A percentile compares a stretch with the other conserved stretches of the same genome.
These are phyloP conservation scores for Mimosa bimucronata DNA, from an alignment of 306 rosid genomes.

Conservation along the genomic window DNA sequence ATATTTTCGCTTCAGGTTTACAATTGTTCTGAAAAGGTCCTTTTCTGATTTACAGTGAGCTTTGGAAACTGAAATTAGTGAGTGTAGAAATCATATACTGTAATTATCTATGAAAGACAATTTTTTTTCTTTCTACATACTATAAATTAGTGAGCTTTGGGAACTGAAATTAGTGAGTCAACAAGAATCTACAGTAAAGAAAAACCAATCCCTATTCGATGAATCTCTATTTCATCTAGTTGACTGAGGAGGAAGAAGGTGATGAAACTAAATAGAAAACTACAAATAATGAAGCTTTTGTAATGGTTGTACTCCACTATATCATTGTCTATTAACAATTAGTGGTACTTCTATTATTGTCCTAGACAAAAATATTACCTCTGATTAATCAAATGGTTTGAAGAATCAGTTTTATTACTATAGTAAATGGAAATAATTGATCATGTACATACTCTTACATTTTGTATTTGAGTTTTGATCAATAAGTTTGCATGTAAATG, in stretches of 20 bases:
- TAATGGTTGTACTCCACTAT: no score
- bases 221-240: constrained; percentile 40
- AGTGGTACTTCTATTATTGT: not conserved
- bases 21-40: no score
- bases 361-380: not conserved
- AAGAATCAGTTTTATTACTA: not conserved
- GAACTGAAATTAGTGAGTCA: no score
- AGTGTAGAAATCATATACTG: no score
- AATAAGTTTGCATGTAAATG: no score
- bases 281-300: no score
- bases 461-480: no score
- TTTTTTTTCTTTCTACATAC: constrained; percentile 59
- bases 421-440: not conserved
- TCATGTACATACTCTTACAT: no score
- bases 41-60: no score
- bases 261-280: constrained; percentile 54
- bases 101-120: constrained; percentile 50
- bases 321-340: not conserved
- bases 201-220: constrained; percentile 56
- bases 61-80: no score
- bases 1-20: no score
- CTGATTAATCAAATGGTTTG: not conserved
- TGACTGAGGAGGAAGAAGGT: constrained; percentile 26
- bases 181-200: constrained; percentile 50
- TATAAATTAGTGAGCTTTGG: no score